Conservation (phyloP, 257 asterid species). For the Mitragyna speciosa region DNA sequence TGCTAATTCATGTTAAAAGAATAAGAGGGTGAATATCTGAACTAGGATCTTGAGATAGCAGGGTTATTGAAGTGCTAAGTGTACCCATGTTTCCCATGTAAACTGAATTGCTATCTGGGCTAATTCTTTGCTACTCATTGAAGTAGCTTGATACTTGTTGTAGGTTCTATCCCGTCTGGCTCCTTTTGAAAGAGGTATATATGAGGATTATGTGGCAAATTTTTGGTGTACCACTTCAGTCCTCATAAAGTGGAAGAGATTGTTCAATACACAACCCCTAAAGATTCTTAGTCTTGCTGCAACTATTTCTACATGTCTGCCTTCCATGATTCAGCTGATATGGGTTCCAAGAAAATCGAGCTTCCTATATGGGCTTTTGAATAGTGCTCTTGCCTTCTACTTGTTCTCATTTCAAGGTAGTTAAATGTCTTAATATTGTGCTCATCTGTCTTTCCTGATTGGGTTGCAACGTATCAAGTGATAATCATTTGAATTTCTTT, state of each 20-base stretch:
- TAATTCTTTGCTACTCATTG: not conserved
- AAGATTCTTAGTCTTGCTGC: constrained; percentile 71
- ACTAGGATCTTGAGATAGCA: too few relatives aligned
- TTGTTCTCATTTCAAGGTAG: constrained; percentile 97
- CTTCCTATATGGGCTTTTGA: constrained; percentile 79
- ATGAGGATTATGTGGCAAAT: constrained; percentile 96
- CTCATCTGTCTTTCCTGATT: not conserved
- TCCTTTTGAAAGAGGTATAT: constrained; percentile 95
- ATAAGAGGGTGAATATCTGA: not conserved
- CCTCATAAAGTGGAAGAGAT: constrained; percentile 84
- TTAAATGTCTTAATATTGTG: constrained; percentile 13
- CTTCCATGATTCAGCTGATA: constrained; percentile 74
- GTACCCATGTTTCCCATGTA: not conserved
- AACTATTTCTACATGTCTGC: constrained; percentile 71
- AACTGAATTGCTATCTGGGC: not conserved
- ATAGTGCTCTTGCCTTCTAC: constrained; percentile 81
- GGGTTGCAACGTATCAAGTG: not conserved
- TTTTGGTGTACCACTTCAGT: constrained; percentile 95
- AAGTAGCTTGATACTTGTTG: constrained; percentile 30
- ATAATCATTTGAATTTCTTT: not conserved
- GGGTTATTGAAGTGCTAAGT: not conserved
- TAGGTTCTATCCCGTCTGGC: constrained; percentile 97
- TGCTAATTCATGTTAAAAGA: not conserved
- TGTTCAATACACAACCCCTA: constrained; percentile 64
- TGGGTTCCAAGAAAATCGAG: constrained; percentile 63